Conservation (phyloP, 1,284 basidiomycete species). For the Pseudozyma thailandica region DNA sequence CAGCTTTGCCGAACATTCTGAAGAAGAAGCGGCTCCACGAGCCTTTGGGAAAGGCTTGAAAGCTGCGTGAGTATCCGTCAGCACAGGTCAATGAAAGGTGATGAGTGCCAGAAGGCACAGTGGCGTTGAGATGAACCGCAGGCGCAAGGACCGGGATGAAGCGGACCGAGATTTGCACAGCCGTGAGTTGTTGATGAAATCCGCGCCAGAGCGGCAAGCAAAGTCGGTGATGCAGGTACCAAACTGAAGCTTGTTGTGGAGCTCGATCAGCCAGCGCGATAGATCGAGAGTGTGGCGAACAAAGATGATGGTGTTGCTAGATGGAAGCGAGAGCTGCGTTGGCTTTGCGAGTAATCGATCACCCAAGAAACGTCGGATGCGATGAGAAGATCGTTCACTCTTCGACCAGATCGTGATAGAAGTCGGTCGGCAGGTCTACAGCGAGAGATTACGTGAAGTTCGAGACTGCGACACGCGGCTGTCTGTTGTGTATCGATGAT, state of each 20-base stretch:
- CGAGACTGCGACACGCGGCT: too few species aligned
- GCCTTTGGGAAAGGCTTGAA: neutral
- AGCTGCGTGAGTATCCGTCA: neutral
- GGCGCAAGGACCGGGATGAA: neutral
- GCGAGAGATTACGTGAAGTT: too few species aligned
- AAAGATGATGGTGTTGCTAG: neutral
- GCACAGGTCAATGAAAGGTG: neutral
- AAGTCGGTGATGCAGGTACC: slow-evolving; percentile 2
- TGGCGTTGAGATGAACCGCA: slow-evolving; percentile 8
- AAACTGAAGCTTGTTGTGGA: neutral
- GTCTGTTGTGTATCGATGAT: too few species aligned
- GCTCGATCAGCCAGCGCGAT: neutral
- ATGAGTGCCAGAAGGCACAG: slow-evolving; percentile 1
- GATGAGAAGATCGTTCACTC: too few species aligned
- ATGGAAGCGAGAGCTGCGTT: too few species aligned
- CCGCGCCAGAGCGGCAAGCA: neutral
- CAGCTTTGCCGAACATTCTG: slow-evolving; percentile 30
- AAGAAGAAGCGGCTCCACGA: neutral
- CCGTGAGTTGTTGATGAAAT: slow-evolving; percentile 1
- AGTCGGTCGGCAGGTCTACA: too few species aligned
- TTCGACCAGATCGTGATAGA: too few species aligned
- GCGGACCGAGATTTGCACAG: neutral
- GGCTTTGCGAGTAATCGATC: too few species aligned
- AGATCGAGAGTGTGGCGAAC: neutral
- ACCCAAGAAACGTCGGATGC: too few species aligned